Base-by-base conservation (phyloP, 352 stramenopile genomes). In the Globisporangium barbulae region DNA sequence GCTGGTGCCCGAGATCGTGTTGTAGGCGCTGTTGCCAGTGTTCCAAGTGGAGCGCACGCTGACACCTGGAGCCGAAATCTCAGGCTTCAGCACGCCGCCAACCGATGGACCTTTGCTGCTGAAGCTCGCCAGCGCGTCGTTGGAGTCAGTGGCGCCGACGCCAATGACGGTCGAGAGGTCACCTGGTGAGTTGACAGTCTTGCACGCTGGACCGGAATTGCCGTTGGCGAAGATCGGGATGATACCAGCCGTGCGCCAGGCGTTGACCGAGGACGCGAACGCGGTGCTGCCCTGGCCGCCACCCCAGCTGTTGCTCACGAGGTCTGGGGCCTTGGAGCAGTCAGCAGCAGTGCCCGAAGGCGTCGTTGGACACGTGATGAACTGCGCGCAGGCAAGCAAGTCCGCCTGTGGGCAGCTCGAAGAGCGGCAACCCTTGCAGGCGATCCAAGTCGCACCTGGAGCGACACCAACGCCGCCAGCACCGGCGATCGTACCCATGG, bases 401-500 rank as follows among this genome's bases (percentile, higher is more conserved):
- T 50, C 56, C 13, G 65, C 68, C 58, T 71, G 48, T 7, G 63
- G 31, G 56, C 71, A 78, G 17, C 57, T 35, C 2, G n/a, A 35
- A 1, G 68, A 13, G 30, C 64, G 45, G 52, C 78, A 88, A 2
- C 73, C 79, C 50, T 80, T 78, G 72, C 76, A 86, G 2, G 75
- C 42, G 57, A 88, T 83, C 76, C 76, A 88, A 30, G 64, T 83
- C 30, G 59, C 69, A 4, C 70, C 73, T 15, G 79, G 76, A 13
- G 79, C 79, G 13, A 88, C 66, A 3, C 76, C 79, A 5, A 86
- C 67, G 9, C 76, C 76, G 9, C 63, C 41, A 0, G 50, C 31
- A 3, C 79, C 79, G 4, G 63, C 72, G 49, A 88, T 85, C 19
- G 75, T 81, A 22, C 70, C 79, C 63, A 79, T 73, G 8, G 71